These are phyloP conservation scores for Cucurbita argyrosperma DNA, from an alignment of 306 rosid species.

Conservation along the genomic window DNA sequence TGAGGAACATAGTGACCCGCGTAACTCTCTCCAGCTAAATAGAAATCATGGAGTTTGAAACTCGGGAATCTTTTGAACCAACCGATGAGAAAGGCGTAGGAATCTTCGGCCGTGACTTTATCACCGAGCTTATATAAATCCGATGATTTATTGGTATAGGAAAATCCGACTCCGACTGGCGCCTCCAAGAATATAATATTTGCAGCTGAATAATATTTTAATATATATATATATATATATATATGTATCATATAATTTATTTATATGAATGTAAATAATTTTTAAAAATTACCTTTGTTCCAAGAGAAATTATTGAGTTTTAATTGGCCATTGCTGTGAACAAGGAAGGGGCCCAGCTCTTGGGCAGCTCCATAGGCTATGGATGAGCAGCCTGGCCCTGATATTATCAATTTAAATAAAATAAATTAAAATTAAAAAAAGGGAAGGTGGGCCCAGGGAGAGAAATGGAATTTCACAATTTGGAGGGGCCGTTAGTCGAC, in stretches of 20 bases:
- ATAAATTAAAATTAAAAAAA: too few species aligned
- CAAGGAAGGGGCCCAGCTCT: conserved; percentile 65
- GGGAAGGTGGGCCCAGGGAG: neutral
- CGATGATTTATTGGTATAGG: conserved; percentile 41
- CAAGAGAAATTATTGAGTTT: conserved; percentile 35
- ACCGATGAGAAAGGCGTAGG: conserved; percentile 33
- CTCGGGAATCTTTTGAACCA: conserved; percentile 54
- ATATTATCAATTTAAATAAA: neutral
- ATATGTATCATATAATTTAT: too few species aligned
- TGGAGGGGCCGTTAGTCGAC: neutral
- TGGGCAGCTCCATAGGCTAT: conserved; percentile 56
- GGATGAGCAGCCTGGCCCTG: conserved; percentile 77
- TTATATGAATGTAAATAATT: too few species aligned
- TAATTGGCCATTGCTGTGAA: conserved; percentile 17
- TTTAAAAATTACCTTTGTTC: conserved; percentile 27
- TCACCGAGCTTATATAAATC: conserved; percentile 49
- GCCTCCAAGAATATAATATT: conserved; percentile 57
- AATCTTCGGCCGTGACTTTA: conserved; percentile 35
- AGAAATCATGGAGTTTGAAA: conserved; percentile 38
- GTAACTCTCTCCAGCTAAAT: conserved; percentile 58
- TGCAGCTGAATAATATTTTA: conserved; percentile 24
- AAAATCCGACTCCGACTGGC: conserved; percentile 63
- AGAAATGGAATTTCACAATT: neutral
- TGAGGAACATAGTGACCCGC: conserved; percentile 75
- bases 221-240: too few species aligned